phyloP scores from a whole-genome alignment of 805 yeast species.

The Barnettozyma salicaria region DNA sequence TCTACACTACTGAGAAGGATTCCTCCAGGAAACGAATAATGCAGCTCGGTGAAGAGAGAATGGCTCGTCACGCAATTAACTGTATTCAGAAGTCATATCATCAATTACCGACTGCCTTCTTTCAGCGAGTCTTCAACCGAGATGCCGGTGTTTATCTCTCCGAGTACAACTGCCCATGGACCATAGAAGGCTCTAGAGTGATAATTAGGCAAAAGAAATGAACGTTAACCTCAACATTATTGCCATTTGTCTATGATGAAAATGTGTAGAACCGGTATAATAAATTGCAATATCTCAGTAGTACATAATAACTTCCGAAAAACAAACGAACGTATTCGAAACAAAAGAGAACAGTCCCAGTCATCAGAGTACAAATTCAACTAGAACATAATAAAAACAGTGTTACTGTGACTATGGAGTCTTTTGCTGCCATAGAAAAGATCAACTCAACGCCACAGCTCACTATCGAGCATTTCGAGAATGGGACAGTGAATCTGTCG shows the following conservation, averaged over 20 bases:
- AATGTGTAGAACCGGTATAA: too few species aligned
- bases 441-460: slow-evolving; percentile 22
- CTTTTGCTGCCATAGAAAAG: slow-evolving; percentile 26
- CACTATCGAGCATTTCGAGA: slow-evolving; percentile 36
- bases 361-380: background rate
- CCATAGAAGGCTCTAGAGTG: slow-evolving; percentile 8
- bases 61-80: slow-evolving; percentile 30
- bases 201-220: slow-evolving; percentile 13
- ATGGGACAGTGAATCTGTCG: slow-evolving; percentile 32
- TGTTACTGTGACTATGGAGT: slow-evolving; percentile 20
- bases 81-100: slow-evolving; percentile 37
- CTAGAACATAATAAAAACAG: background rate
- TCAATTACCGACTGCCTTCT: slow-evolving; percentile 20
- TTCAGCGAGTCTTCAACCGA: slow-evolving; percentile 13
- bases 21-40: slow-evolving; percentile 28
- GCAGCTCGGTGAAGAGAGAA: slow-evolving; percentile 35
- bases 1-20: slow-evolving; percentile 20
- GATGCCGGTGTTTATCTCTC: slow-evolving; percentile 5
- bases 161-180: slow-evolving; percentile 16
- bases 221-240: too few species aligned
- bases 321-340: background rate
- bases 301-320: too few species aligned
- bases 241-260: too few species aligned
- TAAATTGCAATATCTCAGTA: too few species aligned
- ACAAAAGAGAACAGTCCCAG: background rate